Evolutionary conservation across 1,139 yeast genomes (phyloP), one percentile per base, ranked within the genome.

Genomic region (Saccharomycopsis phalli): DNA sequence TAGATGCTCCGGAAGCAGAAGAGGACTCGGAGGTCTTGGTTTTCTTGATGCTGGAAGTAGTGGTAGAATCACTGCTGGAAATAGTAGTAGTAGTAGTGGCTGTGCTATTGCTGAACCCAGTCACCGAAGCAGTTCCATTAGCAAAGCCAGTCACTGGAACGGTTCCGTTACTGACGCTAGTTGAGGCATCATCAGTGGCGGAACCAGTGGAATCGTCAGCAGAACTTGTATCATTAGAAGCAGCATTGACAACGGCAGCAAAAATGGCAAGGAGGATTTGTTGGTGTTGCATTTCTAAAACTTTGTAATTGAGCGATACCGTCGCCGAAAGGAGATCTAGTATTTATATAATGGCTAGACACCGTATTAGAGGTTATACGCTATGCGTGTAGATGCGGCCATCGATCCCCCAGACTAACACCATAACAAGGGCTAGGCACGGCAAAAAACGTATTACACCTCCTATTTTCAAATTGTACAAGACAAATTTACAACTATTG

Each of bases 171-270:
- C 31, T 23, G 18, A 20, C 6, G 19, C 25, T 23, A 20, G 31
- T 14, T 7, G 37, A n/a, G n/a, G 21, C 20, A 19, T 19, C 37
- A 11, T 29, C 30, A 23, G 37, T 21, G n/a, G 37, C 17, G 10
- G n/a, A 16, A 17, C n/a, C 30, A 18, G 13, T 31, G n/a, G 37
- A 13, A 20, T 22, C 36, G 16, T n/a, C 30, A 28, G 6, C 31
- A 28, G 31, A 7, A 17, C 11, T n/a, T 7, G 31, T 28, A 17
- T 28, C 19, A 17, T 7, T 28, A 28, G 13, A 6, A n/a, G 31
- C 31, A 14, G 6, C 16, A 22, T 6, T 22, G n/a, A 17, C 31
- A 28, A 14, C n/a, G 6, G 10, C 31, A 28, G 31, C 13, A 17
- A 23, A 10, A n/a, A n/a, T 23, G 27, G 27, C 27, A 10, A 23